Evolutionary conservation across 2,329 filamentous ascomycete genomes (phyloP).

Genomic region (Neopestalotiopsis clavispora): DNA sequence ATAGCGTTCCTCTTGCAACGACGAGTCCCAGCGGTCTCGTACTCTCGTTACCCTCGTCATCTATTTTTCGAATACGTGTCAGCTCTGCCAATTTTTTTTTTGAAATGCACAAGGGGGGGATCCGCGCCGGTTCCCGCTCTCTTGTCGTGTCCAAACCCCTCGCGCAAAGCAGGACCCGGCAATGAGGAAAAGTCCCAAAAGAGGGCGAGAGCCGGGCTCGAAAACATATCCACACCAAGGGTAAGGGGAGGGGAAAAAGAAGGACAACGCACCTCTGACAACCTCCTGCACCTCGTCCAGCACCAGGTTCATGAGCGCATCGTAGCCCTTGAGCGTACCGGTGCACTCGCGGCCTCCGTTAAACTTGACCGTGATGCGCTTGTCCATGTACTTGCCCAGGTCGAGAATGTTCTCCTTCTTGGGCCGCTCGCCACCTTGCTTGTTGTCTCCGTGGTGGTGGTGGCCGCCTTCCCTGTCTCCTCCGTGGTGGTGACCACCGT

Average conservation of each 20-base stretch:
- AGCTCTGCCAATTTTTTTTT: slow-evolving; percentile 21
- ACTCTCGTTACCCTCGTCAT: slow-evolving; percentile 90
- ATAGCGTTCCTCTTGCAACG: slow-evolving; percentile 87
- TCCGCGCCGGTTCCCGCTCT: no score
- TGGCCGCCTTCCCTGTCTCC: slow-evolving; percentile 50
- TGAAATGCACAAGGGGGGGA: no score
- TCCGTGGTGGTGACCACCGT: slow-evolving; percentile 40
- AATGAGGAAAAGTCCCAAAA: slow-evolving; percentile 1
- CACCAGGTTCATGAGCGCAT: slow-evolving; percentile 97
- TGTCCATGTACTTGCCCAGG: slow-evolving; percentile 94
- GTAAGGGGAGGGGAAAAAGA: neutral
- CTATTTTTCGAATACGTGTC: slow-evolving; percentile 48
- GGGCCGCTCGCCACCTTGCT: slow-evolving; percentile 69
- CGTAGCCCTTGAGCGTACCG: slow-evolving; percentile 91
- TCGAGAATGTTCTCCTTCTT: slow-evolving; percentile 99
- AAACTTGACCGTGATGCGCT: slow-evolving; percentile 94
- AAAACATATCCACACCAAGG: no score
- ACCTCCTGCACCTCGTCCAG: slow-evolving; percentile 92
- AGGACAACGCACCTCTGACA: slow-evolving; percentile 71
- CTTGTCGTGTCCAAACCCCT: no score
- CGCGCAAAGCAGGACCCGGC: no score
- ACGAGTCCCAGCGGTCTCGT: slow-evolving; percentile 83
- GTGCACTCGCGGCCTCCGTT: slow-evolving; percentile 90
- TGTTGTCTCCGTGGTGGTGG: slow-evolving; percentile 46
- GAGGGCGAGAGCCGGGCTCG: neutral